Conservation (phyloP, 257 asterid genomes). For the Solanum corneliomulleri region DNA sequence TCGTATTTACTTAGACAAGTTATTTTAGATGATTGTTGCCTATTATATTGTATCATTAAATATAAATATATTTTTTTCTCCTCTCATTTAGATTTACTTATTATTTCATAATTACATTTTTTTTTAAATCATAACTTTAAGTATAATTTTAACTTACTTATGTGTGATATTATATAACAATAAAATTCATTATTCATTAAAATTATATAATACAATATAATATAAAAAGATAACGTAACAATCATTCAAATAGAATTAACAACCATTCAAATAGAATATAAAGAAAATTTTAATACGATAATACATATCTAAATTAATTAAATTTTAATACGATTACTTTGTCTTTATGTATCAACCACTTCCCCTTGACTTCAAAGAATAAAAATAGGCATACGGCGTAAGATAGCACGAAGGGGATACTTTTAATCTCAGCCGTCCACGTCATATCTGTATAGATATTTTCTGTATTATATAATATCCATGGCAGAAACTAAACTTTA, state of each 20-base stretch:
- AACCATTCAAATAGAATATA: too few relatives aligned
- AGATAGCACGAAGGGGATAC: background rate
- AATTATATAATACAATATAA: accelerated
- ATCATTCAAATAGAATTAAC: accelerated
- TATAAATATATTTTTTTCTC: too few relatives aligned
- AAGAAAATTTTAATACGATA: accelerated
- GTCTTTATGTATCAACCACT: background rate
- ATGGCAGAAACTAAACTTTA: background rate
- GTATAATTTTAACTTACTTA: accelerated
- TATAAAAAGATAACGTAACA: too few relatives aligned
- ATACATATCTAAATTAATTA: accelerated
- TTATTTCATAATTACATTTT: background rate
- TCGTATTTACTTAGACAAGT: background rate
- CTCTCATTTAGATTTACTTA: background rate
- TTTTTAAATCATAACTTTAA: accelerated
- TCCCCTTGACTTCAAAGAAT: background rate
- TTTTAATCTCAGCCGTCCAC: background rate
- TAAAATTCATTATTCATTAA: too few relatives aligned
- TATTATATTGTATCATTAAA: too few relatives aligned
- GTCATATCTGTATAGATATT: background rate
- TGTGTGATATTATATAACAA: accelerated
- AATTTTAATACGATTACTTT: background rate
- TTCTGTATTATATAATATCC: background rate
- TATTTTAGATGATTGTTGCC: background rate
- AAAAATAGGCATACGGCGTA: background rate